Percentiles rank a stretch among this genome's conserved stretches.
These are phyloP conservation scores for Diaporthe batatas DNA, from an alignment of 2,329 filamentous ascomycete genomes.

Conservation along the genomic window DNA sequence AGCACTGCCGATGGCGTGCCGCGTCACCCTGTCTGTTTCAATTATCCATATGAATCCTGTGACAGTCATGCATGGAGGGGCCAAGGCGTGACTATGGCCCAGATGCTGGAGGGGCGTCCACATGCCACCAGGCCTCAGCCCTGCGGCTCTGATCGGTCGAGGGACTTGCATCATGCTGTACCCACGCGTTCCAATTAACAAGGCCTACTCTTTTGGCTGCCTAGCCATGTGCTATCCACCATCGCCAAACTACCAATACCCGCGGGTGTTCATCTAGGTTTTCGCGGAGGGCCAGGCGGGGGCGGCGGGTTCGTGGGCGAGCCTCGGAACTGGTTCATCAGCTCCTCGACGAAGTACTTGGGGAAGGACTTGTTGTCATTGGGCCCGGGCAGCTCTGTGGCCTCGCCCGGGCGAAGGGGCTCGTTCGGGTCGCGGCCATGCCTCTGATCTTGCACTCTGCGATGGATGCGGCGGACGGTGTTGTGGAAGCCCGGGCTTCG, in stretches of 20 bases:
- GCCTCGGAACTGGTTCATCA: slow-evolving; percentile 64
- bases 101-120: neutral
- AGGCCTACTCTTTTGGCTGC: neutral
- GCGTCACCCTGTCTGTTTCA: no score
- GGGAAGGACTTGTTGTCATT: slow-evolving; percentile 56
- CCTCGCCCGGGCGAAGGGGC: slow-evolving; percentile 65
- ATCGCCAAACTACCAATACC: neutral
- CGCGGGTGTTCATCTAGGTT: slow-evolving; percentile 22
- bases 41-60: fast-evolving
- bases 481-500: slow-evolving; percentile 65
- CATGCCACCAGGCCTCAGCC: neutral
- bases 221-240: no score
- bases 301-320: slow-evolving; percentile 56
- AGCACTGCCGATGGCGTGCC: neutral
- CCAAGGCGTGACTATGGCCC: neutral
- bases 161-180: no score
- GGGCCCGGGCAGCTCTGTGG: slow-evolving; percentile 52
- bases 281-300: slow-evolving; percentile 33
- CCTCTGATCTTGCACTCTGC: slow-evolving; percentile 61
- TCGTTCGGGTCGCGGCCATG: slow-evolving; percentile 65
- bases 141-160: no score
- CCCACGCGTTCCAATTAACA: fast-evolving
- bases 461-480: slow-evolving; percentile 66
- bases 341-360: slow-evolving; percentile 63
- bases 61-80: neutral